Evolutionary conservation across 1,139 yeast genomes (phyloP).

Genomic region (Diutina rugosa): DNA sequence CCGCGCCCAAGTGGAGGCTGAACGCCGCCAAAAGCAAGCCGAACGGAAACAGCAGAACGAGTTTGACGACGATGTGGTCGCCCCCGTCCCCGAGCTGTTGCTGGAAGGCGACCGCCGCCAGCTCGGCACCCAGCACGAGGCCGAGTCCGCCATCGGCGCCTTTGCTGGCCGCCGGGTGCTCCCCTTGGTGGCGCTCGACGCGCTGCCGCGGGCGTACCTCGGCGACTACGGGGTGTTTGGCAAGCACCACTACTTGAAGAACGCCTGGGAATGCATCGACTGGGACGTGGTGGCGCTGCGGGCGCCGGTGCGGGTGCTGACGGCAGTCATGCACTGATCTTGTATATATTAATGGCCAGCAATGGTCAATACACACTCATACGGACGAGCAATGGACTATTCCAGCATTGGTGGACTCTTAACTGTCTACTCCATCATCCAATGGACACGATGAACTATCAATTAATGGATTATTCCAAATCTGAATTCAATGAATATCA

Average conservation of each 20-base stretch:
- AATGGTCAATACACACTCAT: too few species aligned
- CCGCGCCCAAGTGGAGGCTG: constrained; percentile 19
- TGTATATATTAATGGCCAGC: neutral
- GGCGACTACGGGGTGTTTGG: constrained; percentile 71
- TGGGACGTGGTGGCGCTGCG: constrained; percentile 42
- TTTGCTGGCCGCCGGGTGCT: constrained; percentile 29
- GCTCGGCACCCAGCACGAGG: constrained; percentile 31
- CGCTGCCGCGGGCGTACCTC: constrained; percentile 55
- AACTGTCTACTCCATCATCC: too few species aligned
- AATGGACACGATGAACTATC: too few species aligned
- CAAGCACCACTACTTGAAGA: constrained; percentile 50
- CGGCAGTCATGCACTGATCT: neutral
- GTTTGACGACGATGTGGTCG: constrained; percentile 6
- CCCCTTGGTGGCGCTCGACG: constrained; percentile 60
- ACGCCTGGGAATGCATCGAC: constrained; percentile 59
- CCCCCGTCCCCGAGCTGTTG: constrained; percentile 5
- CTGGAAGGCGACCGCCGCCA: constrained; percentile 9
- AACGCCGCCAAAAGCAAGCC: constrained; percentile 10
- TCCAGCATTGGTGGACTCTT: too few species aligned
- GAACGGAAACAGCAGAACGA: constrained; percentile 4
- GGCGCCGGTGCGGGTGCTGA: neutral
- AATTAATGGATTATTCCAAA: too few species aligned
- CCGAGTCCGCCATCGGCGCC: constrained; percentile 24
- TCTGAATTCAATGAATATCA: too few species aligned
- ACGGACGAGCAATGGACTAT: too few species aligned